A percentile compares a stretch with the other conserved stretches of the same genome.
phyloP scores from a whole-genome alignment of 1,284 basidiomycete genomes.

The Lignosus rhinocerotis region DNA sequence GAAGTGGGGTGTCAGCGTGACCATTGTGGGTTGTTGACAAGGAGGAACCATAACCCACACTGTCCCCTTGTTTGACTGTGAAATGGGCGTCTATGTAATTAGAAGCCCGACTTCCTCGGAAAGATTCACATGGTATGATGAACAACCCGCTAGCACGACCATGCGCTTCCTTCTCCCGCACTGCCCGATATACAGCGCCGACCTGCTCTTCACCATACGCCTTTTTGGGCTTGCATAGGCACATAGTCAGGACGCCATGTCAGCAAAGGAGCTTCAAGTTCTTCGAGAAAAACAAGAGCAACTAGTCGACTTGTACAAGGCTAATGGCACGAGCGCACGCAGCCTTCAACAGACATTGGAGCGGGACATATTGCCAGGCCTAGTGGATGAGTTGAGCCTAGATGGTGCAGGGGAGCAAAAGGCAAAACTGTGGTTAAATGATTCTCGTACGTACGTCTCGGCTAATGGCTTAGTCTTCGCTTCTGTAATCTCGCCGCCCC shows the following conservation, averaged over 20 bases:
- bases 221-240: too few species aligned
- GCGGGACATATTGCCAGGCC: constrained; percentile 56
- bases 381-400: constrained; percentile 57
- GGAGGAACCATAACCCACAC: constrained; percentile 6
- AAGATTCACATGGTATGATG: constrained; percentile 10
- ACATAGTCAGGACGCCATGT: constrained; percentile 12
- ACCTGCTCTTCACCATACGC: neutral
- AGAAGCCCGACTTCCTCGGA: constrained; percentile 9
- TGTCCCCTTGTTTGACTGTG: neutral
- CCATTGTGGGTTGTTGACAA: constrained; percentile 8
- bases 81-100: constrained; percentile 3
- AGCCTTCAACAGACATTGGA: constrained; percentile 51
- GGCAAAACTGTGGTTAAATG: constrained; percentile 61
- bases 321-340: constrained; percentile 45
- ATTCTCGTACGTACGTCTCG: constrained; percentile 39
- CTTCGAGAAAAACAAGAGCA: constrained; percentile 25
- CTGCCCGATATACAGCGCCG: neutral
- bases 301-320: constrained; percentile 39
- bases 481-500: neutral
- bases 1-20: constrained; percentile 1
- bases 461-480: neutral
- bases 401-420: constrained; percentile 45
- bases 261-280: constrained; percentile 18
- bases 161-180: constrained; percentile 1
- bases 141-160: neutral